Evolutionary conservation across 2,329 filamentous ascomycete species (phyloP).

Genomic region (Pleurostoma richardsiae): DNA sequence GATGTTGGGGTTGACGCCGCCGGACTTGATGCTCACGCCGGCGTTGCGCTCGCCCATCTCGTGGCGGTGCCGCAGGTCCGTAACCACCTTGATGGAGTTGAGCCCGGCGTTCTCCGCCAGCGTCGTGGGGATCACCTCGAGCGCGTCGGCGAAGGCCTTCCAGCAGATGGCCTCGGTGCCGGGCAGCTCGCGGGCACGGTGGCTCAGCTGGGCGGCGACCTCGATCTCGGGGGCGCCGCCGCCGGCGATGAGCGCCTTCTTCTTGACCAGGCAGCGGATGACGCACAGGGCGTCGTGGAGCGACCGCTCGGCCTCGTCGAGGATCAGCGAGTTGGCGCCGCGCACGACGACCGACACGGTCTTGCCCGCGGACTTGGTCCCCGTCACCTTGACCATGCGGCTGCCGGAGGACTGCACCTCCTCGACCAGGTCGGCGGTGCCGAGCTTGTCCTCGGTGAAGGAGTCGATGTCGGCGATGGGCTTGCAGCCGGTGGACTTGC

Average conservation of each 20-base stretch:
- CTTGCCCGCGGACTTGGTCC: slow-evolving; percentile 77
- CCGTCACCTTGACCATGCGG: slow-evolving; percentile 91
- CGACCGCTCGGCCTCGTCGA: slow-evolving; percentile 95
- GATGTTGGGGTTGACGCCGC: slow-evolving; percentile 95
- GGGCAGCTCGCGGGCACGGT: slow-evolving; percentile 74
- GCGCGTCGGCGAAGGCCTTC: slow-evolving; percentile 96
- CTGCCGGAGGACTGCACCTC: slow-evolving; percentile 84
- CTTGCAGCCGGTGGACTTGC: slow-evolving; percentile 98
- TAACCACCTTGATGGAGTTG: slow-evolving; percentile 98
- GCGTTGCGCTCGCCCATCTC: slow-evolving; percentile 94
- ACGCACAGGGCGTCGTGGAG: slow-evolving; percentile 97
- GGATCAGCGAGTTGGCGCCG: slow-evolving; percentile 87
- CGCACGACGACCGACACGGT: slow-evolving; percentile 93
- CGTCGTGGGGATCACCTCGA: slow-evolving; percentile 95
- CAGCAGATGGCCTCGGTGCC: slow-evolving; percentile 97
- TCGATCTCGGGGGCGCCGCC: slow-evolving; percentile 96
- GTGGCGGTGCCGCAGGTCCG: slow-evolving; percentile 88
- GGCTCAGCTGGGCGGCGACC: slow-evolving; percentile 80
- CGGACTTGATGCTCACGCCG: slow-evolving; percentile 96
- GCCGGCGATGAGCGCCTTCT: slow-evolving; percentile 97
- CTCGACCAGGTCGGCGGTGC: slow-evolving; percentile 87
- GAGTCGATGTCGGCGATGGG: slow-evolving; percentile 97
- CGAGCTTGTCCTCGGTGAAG: slow-evolving; percentile 97
- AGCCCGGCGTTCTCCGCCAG: slow-evolving; percentile 95
- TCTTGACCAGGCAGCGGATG: slow-evolving; percentile 96